phyloP scores from a whole-genome alignment of 2,329 filamentous ascomycete species.

The Myrmaecium sp. region DNA sequence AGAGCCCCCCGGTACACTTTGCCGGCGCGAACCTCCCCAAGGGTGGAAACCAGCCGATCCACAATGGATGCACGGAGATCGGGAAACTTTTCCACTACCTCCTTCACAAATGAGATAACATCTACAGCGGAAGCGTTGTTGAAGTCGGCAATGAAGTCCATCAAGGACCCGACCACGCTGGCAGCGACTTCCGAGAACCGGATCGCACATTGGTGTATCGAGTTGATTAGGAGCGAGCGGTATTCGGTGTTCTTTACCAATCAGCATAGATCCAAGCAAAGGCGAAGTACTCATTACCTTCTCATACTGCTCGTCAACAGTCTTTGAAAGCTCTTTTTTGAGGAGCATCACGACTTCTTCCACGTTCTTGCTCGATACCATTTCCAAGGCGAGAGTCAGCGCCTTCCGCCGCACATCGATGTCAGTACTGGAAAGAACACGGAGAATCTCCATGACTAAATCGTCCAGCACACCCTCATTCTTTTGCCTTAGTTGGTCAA shows the following conservation, averaged over 20 bases:
- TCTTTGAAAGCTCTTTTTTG: constrained; percentile 96
- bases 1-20: constrained; percentile 94
- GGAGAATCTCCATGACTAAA: constrained; percentile 88
- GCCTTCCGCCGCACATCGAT: constrained; percentile 91
- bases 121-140: constrained; percentile 94
- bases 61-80: constrained; percentile 76
- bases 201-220: constrained; percentile 96
- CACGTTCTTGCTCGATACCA: constrained; percentile 98
- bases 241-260: constrained; percentile 60
- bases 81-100: constrained; percentile 96
- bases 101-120: constrained; percentile 96
- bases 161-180: constrained; percentile 87
- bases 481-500: constrained; percentile 70
- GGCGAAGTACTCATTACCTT: constrained; percentile 31
- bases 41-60: constrained; percentile 70
- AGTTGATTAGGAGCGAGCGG: constrained; percentile 84
- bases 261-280: not conserved
- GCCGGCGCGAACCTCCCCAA: constrained; percentile 84
- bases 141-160: constrained; percentile 98
- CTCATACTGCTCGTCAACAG: constrained; percentile 95
- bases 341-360: constrained; percentile 91
- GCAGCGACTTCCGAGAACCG: constrained; percentile 97
- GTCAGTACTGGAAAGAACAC: constrained; percentile 86
- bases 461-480: constrained; percentile 89
- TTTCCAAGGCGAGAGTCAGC: constrained; percentile 76